Conservation (phyloP, 441 rosid genomes). For the Jatropha podagrica region DNA sequence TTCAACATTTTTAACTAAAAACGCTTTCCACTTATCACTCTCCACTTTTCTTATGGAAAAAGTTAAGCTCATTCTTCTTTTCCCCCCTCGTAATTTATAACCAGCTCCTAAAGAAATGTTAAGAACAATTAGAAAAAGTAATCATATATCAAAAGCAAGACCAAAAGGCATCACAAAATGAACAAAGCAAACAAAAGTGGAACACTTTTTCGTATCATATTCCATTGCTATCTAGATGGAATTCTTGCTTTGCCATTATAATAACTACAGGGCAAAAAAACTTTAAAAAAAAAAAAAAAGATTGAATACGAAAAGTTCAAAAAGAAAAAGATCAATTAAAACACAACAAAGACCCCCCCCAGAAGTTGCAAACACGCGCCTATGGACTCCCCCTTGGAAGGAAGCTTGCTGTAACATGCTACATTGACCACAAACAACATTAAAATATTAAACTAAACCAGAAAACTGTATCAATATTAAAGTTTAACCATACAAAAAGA, state of each 20-base stretch:
- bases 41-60: slow-evolving; percentile 8
- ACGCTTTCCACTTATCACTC: not conserved
- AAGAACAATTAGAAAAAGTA: not conserved
- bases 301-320: not conserved
- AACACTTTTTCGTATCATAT: slow-evolving; percentile 28
- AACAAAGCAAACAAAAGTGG: slow-evolving; percentile 39
- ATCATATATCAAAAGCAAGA: slow-evolving; percentile 25
- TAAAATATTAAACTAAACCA: not conserved
- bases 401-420: not conserved
- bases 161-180: slow-evolving; percentile 25
- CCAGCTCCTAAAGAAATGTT: slow-evolving; percentile 7
- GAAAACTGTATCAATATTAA: not conserved
- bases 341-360: slow-evolving; percentile 8
- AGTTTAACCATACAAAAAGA: not conserved
- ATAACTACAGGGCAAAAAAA: slow-evolving; percentile 16
- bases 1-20: not conserved
- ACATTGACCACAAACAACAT: not conserved
- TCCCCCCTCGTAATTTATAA: not conserved
- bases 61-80: not conserved
- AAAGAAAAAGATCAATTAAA: slow-evolving; percentile 5
- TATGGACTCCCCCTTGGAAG: too few species aligned
- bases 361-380: not conserved
- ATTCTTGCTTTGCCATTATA: slow-evolving; percentile 4
- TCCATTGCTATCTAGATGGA: slow-evolving; percentile 22
- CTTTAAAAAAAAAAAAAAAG: not conserved